Base-by-base conservation (phyloP, 805 yeast genomes). In the Kuraishia molischiana region DNA sequence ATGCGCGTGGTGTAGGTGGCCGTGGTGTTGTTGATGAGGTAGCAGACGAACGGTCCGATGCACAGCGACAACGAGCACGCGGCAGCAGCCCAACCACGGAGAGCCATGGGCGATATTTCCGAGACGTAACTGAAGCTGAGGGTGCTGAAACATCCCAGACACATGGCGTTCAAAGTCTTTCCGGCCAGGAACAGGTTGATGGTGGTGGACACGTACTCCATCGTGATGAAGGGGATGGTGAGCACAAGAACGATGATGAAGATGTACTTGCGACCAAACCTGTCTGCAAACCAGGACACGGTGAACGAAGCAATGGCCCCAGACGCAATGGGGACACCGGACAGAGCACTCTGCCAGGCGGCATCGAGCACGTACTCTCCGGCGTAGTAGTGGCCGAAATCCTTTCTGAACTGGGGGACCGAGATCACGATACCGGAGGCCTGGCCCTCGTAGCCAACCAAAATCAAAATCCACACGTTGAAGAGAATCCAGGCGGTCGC, bases 101-200 rank as follows among this genome's bases (percentile, higher is more conserved):
- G 50, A 4, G 56, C 64, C 35, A 64, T 50, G 5, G 72, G 73
- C 40, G 62, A 48, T 8, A 67, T 61, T 41, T 69, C 74, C 13
- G 70, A 58, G 10, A 66, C 61, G 44, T 67, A 69, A 3, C 69
- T 49, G 1, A 60, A 57, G 6, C 63, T 54, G 44, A 61, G 45
- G 13, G 69, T 57, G n/a, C 58, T 61, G 42, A 67, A 56, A 9
- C 58, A 56, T 36, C 75, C 75, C 62, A 68, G 59, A 15, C 62
- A 59, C 21, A 69, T 38, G 35, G 70, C 71, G 44, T 59, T 49
- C 39, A 67, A 49, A 21, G 65, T 42, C 43, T 67, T 65, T 35
- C 72, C 73, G 19, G 48, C 64, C 24, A 66, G 54, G 39, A 67
- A 59, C 32, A 59, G 54, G 19, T 52, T 48, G 32, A 65, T 50